Conservation (phyloP, 2,329 filamentous ascomycete genomes). For the Pyrenophora tritici-repentis region DNA sequence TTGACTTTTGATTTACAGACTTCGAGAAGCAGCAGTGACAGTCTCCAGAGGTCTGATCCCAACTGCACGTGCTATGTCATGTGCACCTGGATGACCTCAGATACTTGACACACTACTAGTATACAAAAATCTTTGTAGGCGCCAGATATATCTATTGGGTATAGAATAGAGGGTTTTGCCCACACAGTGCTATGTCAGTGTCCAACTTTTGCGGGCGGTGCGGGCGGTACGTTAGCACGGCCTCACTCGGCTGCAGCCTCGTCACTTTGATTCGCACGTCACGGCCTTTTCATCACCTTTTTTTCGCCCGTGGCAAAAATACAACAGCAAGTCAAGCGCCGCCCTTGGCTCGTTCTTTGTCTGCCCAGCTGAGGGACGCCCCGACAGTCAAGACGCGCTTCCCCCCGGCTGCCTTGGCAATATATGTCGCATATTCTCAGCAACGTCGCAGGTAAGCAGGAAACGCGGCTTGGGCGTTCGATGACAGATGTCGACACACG, state of each 20-base stretch:
- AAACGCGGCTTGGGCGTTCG: too few species aligned
- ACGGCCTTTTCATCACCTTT: slow-evolving; percentile 5
- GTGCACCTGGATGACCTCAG: too few species aligned
- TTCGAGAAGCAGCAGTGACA: background rate
- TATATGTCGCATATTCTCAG: too few species aligned
- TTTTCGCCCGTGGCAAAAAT: slow-evolving; percentile 11
- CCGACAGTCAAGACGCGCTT: too few species aligned
- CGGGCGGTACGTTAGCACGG: slow-evolving; percentile 11
- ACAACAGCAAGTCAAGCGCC: slow-evolving; percentile 11
- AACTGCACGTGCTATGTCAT: slow-evolving; percentile 8
- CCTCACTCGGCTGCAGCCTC: slow-evolving; percentile 13
- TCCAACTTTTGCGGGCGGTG: background rate
- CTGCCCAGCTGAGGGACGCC: background rate
- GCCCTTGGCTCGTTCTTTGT: background rate
- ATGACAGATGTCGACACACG: too few species aligned
- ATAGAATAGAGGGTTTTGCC: too few species aligned
- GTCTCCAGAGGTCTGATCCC: background rate
- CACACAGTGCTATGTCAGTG: too few species aligned
- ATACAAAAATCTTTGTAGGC: too few species aligned
- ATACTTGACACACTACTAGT: too few species aligned
- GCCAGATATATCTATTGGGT: too few species aligned
- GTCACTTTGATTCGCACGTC: slow-evolving; percentile 8
- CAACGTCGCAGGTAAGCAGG: too few species aligned
- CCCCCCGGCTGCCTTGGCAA: background rate
- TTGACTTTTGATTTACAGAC: too few species aligned